Base-by-base conservation (phyloP, 495 filamentous ascomycete species). In the Astrothelium macrocarpum region DNA sequence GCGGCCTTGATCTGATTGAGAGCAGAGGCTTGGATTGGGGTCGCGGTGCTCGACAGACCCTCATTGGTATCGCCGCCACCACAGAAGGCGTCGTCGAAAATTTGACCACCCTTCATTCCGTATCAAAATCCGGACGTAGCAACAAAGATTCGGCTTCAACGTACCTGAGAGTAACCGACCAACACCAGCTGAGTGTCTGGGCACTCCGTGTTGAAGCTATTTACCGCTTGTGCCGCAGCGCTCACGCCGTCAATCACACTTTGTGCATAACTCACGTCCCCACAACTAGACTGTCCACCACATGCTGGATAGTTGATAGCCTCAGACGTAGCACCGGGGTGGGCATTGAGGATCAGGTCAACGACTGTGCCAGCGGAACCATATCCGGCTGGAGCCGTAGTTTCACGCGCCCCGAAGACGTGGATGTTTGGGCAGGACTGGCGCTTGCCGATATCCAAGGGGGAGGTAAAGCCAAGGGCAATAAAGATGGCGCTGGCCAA, bases 61-160 rank as follows among this genome's bases (percentile, higher is more conserved):
- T 79, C 68, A 59, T 82, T 82, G 1, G 79, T 69, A 60, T 82
- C 80, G 2, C 80, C 81, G 26, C 83, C 85, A 31, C 84, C 85
- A 68, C 84, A 86, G 20, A 86, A 70, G 26, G 82, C 83, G 64
- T 82, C 82, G 65, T 87, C 84, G 73, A 86, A 78, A 72, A 86
- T 85, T 71, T 86, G 81, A 32, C 77, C 83, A 53, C 84, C 84
- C 79, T 86, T 49, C 66, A 43, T n/a, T 43, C 28, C 53, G 20
- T 25, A 26, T 43, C n/a, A 31, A 7, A 61, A 23, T 23, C 20
- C 10, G 53, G 43, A 9, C 7, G 26, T 4, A 1, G 16, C 18
- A 25, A 20, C 28, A 10, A 32, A 3, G 20, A 0, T 5, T 23
- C 14, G 1, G 2, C 7, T 26, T 36, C 16, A 29, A 62, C 72